phyloP scores from a whole-genome alignment of 202 grass and related monocot genomes.

The Cymbopogon flexuosus region DNA sequence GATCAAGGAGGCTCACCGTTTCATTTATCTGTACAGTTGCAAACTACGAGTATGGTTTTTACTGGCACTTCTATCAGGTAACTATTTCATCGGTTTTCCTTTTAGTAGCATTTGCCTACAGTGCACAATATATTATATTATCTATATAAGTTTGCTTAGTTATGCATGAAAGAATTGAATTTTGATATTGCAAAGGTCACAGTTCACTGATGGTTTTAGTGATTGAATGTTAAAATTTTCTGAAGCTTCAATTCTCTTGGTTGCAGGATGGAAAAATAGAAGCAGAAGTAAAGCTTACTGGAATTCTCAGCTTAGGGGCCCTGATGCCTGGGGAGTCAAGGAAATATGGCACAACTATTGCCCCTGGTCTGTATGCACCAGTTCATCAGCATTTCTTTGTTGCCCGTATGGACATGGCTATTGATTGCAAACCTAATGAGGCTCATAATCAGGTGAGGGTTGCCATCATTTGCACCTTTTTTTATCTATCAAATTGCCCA shows the following conservation, averaged over 20 bases:
- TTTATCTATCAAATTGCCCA: not conserved
- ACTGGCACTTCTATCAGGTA: conserved; percentile 99
- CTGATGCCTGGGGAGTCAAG: conserved; percentile 87
- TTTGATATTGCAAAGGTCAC: not conserved
- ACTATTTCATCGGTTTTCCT: not conserved
- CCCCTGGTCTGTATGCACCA: conserved; percentile 95
- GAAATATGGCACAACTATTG: conserved; percentile 98
- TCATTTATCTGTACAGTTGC: conserved; percentile 99
- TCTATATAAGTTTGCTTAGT: conserved; percentile 1
- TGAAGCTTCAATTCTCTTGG: conserved; percentile 4
- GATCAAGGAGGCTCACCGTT: conserved; percentile 90
- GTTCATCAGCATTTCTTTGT: conserved; percentile 99
- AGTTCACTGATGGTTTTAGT: not conserved
- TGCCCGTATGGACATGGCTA: conserved; percentile 96
- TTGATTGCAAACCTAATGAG: conserved; percentile 95
- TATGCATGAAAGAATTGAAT: not conserved
- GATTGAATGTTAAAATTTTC: not conserved
- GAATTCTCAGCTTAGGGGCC: conserved; percentile 98
- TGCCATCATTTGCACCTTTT: not conserved
- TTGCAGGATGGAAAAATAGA: conserved; percentile 97
- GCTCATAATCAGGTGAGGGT: conserved; percentile 83
- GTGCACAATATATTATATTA: not conserved
- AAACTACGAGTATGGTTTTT: conserved; percentile 99
- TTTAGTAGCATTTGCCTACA: conserved; percentile 1
- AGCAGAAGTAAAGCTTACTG: conserved; percentile 95